Base-by-base conservation (phyloP, 192 early-diverging fungal species). In the Umbelopsis sp. region DNA sequence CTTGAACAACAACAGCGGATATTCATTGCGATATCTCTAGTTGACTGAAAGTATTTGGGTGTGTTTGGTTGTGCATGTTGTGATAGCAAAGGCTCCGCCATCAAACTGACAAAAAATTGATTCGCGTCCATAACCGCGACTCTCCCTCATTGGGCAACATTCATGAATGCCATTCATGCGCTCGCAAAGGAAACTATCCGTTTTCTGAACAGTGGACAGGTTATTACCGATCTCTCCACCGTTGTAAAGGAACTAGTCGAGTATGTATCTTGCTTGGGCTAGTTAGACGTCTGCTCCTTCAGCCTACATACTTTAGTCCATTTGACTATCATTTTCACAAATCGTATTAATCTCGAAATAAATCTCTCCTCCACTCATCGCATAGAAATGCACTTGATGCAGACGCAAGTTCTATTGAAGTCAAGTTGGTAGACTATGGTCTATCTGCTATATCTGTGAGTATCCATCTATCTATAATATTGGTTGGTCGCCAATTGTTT, bases 371-470 rank as follows among this genome's bases (percentile, higher is more conserved):
- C 36, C 36, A 5, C 8, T 38, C 4, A 3, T 38, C 29, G 3
- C 29, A 17, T 72, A 83, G 81, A 50, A 83, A 83, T 72, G 54
- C 81, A 0, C 38, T 83, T 20, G 81, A 83, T 65, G 81, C 81
- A 29, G 14, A 76, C 8, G 69, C 81, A 3, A 75, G 43, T 17
- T 70, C 76, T 3, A 78, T 83, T 11, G 77, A 80, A 22, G 71
- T 83, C 5, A 78, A 70, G 44, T 24, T 83, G 34, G 53, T 78
- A 4, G 70, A 72, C 8, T 31, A 81, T 65, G 81, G 81, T 36
- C n/a, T 82, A 24, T 56, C 72, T 25, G 52, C 69, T 7, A 71
- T 82, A 34, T n/a, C 72, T 20, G 81, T 79, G 74, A 65, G 67
- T 52, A 47, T n/a, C 3, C 24, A n/a, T n/a, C n/a, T n/a, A n/a